Percentiles rank a stretch among this genome's conserved stretches.
phyloP scores from a whole-genome alignment of 2,329 filamentous ascomycete species.

The Colletotrichum liriopes region DNA sequence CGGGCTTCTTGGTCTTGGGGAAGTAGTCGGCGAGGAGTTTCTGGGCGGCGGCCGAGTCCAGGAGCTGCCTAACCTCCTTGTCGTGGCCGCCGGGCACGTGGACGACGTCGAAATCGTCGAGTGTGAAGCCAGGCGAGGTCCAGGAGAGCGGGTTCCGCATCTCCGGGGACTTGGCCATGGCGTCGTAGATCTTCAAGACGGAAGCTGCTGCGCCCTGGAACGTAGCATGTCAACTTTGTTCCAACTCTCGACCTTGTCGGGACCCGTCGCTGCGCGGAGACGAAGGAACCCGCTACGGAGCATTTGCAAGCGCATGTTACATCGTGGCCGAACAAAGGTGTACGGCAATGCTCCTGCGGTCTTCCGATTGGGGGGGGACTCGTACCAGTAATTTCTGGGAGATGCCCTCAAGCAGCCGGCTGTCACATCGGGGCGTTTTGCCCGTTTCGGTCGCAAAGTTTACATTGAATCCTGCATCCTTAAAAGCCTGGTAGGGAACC shows the following conservation, averaged over 20 bases:
- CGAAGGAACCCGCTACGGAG: neutral
- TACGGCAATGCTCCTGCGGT: neutral
- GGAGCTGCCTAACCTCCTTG: conserved; percentile 65
- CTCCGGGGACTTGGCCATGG: conserved; percentile 59
- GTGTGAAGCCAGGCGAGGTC: conserved; percentile 59
- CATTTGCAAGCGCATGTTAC: conserved; percentile 1
- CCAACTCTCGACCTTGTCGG: neutral
- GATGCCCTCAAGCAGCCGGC: conserved; percentile 63
- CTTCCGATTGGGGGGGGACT: neutral
- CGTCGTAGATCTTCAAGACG: conserved; percentile 59
- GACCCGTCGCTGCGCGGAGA: neutral
- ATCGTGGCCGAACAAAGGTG: neutral
- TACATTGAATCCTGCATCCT: conserved; percentile 63
- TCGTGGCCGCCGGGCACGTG: conserved; percentile 69
- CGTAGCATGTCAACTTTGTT: conserved; percentile 15
- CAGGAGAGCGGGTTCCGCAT: conserved; percentile 62
- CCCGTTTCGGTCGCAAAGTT: conserved; percentile 67
- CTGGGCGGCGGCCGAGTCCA: conserved; percentile 64
- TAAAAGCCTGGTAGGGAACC: conserved; percentile 64
- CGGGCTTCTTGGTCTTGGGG: conserved; percentile 61
- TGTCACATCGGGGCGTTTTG: conserved; percentile 63
- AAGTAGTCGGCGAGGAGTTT: conserved; percentile 63
- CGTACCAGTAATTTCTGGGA: conserved; percentile 66
- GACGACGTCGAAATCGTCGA: conserved; percentile 63
- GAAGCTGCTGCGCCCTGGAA: conserved; percentile 60